Percentiles rank a stretch among this genome's conserved stretches.
These are phyloP conservation scores for Croton setiger DNA, from an alignment of 441 rosid genomes.

Conservation along the genomic window DNA sequence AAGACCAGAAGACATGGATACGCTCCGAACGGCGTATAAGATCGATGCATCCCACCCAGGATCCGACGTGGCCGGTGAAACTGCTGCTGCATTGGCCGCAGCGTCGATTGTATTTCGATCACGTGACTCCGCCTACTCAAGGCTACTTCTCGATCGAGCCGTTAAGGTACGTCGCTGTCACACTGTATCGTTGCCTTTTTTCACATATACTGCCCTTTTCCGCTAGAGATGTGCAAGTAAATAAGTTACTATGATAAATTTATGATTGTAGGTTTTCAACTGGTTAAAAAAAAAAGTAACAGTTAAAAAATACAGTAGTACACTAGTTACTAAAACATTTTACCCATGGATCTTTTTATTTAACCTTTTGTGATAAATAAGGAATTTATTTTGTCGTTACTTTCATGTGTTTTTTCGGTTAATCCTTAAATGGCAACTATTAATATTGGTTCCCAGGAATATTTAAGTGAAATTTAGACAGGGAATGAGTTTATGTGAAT, in stretches of 20 bases:
- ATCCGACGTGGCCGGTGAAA: slow-evolving; percentile 88
- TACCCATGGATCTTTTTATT: too few species aligned
- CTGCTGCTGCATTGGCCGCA: slow-evolving; percentile 83
- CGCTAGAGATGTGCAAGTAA: not conserved
- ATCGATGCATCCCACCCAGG: slow-evolving; percentile 78
- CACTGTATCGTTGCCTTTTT: slow-evolving; percentile 1
- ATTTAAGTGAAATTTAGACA: not conserved
- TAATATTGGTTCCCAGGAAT: not conserved
- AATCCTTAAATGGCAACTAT: too few species aligned
- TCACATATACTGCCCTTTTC: not conserved
- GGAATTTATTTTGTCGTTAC: too few species aligned
- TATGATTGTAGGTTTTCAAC: not conserved
- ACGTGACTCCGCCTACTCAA: slow-evolving; percentile 70
- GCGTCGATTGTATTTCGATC: slow-evolving; percentile 76
- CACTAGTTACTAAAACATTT: too few species aligned
- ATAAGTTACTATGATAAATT: not conserved
- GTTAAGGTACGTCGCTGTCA: slow-evolving; percentile 50
- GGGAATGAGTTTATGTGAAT: not conserved
- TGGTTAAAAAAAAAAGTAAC: not conserved
- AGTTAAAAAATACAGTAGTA: too few species aligned
- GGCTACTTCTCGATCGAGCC: slow-evolving; percentile 62
- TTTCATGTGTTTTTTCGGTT: too few species aligned
- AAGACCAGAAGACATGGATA: slow-evolving; percentile 96
- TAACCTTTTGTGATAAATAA: too few species aligned
- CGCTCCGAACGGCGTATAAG: slow-evolving; percentile 58